Evolutionary conservation across 306 rosid genomes (phyloP), one percentile per base, ranked within the genome.

Genomic region (Hylodesmum podocarpum): DNA sequence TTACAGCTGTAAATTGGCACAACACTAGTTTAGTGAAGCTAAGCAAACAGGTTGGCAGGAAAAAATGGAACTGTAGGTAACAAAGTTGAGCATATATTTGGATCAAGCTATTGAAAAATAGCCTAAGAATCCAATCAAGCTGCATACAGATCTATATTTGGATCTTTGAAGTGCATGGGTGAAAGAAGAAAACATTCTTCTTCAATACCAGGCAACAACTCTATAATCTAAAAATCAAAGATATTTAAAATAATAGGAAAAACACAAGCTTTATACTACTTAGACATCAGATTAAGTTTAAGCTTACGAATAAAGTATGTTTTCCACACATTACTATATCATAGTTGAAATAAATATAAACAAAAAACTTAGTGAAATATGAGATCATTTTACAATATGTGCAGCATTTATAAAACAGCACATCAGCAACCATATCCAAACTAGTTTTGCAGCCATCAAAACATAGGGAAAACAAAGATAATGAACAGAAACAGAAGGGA

Each of bases 1-100:
- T 82, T 53, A 79, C 53, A 72, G 69, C 57, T 31, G 54, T 33
- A 70, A 41, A 77, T 43, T 13, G 29, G 62, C 72, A 51, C 21
- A 50, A 72, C 28, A n/a, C 64, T 43, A 71, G 33, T 43, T 54
- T 16, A 70, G 36, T 37, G 46, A 73, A 50, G 69, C 37, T 31
- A 67, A 31, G 74, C 21, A 14, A 81, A 59, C 64, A 71, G 18
- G 50, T 31, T 49, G 53, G 33, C 16, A 65, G 51, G 28, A 68
- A 68, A 27, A 13, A 41, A 29, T 27, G 57, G 49, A 59, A 75
- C 10, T 7, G 29, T 41, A 44, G 51, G 6, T 58, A 13, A 58
- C 46, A 47, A 62, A 68, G n/a, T 33, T n/a, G n/a, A n/a, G n/a
- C n/a, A n/a, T n/a, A n/a, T n/a, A n/a, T n/a, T n/a, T n/a, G n/a